Percentiles rank a stretch among this genome's conserved stretches.
These are phyloP conservation scores for Basidiobolus meristosporus DNA, from an alignment of 371 early-diverging fungal species.

Conservation along the genomic window DNA sequence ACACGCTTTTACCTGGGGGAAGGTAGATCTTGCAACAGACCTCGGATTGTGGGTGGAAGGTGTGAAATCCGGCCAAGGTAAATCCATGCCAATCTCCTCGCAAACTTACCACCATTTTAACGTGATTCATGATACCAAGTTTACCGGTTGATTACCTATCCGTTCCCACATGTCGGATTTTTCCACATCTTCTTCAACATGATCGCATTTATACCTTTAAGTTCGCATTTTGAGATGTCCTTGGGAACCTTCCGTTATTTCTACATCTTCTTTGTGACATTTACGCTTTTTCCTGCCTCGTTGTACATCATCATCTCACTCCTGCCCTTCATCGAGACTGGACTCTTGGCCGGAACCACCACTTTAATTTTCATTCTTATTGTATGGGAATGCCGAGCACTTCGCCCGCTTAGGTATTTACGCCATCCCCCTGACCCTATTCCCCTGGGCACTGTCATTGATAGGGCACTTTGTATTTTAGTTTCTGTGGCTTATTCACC, in stretches of 20 bases:
- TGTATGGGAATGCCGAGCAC: conserved; percentile 1
- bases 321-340: not conserved
- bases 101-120: not conserved
- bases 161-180: conserved; percentile 1
- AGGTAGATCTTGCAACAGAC: too few species aligned
- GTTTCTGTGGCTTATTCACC: conserved; percentile 1
- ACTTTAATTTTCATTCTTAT: conserved; percentile 1
- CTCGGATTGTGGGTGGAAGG: too few species aligned
- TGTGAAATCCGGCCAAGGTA: too few species aligned
- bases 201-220: conserved; percentile 1
- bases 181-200: conserved; percentile 1
- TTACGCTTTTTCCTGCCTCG: not conserved
- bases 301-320: not conserved
- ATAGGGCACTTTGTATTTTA: not conserved
- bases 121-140: not conserved
- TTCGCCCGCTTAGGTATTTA: not conserved
- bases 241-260: not conserved
- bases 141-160: conserved; percentile 1
- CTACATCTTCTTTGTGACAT: not conserved
- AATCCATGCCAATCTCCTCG: too few species aligned
- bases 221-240: not conserved
- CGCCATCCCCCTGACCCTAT: not conserved
- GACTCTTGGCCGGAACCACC: not conserved
- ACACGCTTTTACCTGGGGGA: too few species aligned
- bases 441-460: not conserved